These are phyloP conservation scores for Leccinum incarnatum DNA, from an alignment of 768 basidiomycete species.

Conservation along the genomic window DNA sequence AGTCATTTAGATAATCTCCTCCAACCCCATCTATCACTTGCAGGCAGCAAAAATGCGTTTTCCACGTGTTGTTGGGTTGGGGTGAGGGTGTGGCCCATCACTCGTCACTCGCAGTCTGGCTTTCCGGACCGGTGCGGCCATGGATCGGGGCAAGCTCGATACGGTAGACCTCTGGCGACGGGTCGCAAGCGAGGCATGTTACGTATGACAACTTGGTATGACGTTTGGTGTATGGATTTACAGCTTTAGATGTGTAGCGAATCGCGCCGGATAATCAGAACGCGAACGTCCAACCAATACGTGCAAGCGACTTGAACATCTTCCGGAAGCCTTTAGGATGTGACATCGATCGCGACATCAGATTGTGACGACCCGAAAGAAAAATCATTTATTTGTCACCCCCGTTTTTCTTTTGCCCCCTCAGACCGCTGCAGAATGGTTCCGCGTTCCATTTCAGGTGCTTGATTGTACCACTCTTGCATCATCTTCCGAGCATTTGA, in stretches of 20 bases:
- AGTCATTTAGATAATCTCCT: conserved; percentile 28
- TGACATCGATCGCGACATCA: neutral
- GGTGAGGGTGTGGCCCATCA: conserved; percentile 7
- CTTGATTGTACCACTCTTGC: neutral
- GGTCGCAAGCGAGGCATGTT: neutral
- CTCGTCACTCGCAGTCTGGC: neutral
- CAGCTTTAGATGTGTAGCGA: no score
- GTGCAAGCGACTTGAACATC: neutral
- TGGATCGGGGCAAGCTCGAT: conserved; percentile 10
- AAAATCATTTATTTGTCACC: neutral
- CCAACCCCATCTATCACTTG: conserved; percentile 15
- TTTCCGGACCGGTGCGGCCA: conserved; percentile 8
- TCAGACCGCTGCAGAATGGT: neutral
- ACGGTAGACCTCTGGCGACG: neutral
- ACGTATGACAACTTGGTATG: neutral
- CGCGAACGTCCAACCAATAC: neutral
- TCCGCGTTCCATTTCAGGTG: neutral
- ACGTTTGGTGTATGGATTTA: neutral
- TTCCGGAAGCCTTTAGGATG: neutral
- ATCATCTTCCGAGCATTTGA: neutral
- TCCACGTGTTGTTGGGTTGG: conserved; percentile 18
- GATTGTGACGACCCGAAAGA: neutral
- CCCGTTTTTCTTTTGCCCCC: neutral
- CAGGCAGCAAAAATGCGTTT: conserved; percentile 20
- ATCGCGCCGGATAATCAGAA: neutral